These are phyloP conservation scores for Blepharisma japonicum DNA, from an alignment of 73 alveolate species.

Conservation along the genomic window DNA sequence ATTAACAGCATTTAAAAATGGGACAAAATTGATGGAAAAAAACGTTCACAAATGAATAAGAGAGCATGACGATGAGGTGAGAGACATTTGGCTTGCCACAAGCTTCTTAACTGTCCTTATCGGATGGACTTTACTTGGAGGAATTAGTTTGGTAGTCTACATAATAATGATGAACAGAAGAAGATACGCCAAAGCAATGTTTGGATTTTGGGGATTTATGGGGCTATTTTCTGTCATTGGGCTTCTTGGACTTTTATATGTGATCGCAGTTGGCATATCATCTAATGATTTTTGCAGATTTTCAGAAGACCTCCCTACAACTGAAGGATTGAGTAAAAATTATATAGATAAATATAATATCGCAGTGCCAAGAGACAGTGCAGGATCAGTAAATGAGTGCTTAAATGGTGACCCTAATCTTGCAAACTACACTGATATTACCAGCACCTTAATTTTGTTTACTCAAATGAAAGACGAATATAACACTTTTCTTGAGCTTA, in stretches of 20 bases:
- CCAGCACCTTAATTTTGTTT: too few species aligned
- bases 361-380: background rate
- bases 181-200: background rate
- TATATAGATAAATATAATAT: background rate
- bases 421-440: too few species aligned
- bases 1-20: background rate
- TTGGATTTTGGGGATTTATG: background rate
- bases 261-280: background rate
- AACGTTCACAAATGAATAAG: background rate
- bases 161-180: background rate
- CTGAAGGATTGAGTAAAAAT: background rate
- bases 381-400: background rate
- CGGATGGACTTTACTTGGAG: background rate
- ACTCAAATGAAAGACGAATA: too few species aligned
- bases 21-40: background rate
- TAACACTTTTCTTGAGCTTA: too few species aligned
- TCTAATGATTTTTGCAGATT: conserved; percentile 18
- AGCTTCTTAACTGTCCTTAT: background rate
- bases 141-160: background rate
- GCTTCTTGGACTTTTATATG: background rate
- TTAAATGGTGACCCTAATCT: background rate
- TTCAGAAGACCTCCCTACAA: background rate
- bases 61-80: background rate
- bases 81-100: background rate
- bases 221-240: conserved; percentile 17